Evolutionary conservation across 768 basidiomycete genomes (phyloP).

Genomic region (Saitozyma sp.): DNA sequence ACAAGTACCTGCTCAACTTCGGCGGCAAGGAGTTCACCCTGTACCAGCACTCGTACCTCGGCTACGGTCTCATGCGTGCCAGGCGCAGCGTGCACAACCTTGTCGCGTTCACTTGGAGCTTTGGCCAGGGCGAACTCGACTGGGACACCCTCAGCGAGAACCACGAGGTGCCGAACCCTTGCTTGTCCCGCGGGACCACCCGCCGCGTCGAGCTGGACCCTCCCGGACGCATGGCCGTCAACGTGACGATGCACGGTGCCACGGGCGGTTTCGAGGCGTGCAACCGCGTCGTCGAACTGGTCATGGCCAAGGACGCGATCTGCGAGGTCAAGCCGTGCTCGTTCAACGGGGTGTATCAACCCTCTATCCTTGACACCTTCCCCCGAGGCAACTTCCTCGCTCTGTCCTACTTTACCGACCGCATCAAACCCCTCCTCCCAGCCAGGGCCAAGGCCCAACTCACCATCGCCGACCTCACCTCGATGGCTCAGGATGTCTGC

Average conservation of each 20-base stretch:
- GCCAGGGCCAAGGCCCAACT: conserved; percentile 46
- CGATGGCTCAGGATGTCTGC: conserved; percentile 72
- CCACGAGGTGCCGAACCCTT: conserved; percentile 69
- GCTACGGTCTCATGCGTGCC: conserved; percentile 91
- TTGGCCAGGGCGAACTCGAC: conserved; percentile 48
- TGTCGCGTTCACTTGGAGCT: conserved; percentile 78
- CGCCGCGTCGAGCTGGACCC: conserved; percentile 67
- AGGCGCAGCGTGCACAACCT: conserved; percentile 80
- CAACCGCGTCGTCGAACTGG: conserved; percentile 75
- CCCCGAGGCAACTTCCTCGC: conserved; percentile 78
- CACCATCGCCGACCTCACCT: conserved; percentile 63
- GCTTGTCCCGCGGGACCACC: conserved; percentile 68
- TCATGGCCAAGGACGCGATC: conserved; percentile 90
- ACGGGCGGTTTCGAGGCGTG: conserved; percentile 86
- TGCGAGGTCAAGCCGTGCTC: conserved; percentile 93
- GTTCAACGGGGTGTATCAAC: conserved; percentile 97
- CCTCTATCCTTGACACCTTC: conserved; percentile 85
- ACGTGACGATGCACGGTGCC: conserved; percentile 82
- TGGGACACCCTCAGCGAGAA: conserved; percentile 52
- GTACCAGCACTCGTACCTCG: conserved; percentile 97
- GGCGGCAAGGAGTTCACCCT: conserved; percentile 69
- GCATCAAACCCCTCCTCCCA: conserved; percentile 72
- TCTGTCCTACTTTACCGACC: conserved; percentile 98
- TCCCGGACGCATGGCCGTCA: conserved; percentile 55
- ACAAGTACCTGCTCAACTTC: conserved; percentile 81